These are phyloP conservation scores for Suhomyces sp. DNA, from an alignment of 805 yeast genomes.

Conservation along the genomic window DNA sequence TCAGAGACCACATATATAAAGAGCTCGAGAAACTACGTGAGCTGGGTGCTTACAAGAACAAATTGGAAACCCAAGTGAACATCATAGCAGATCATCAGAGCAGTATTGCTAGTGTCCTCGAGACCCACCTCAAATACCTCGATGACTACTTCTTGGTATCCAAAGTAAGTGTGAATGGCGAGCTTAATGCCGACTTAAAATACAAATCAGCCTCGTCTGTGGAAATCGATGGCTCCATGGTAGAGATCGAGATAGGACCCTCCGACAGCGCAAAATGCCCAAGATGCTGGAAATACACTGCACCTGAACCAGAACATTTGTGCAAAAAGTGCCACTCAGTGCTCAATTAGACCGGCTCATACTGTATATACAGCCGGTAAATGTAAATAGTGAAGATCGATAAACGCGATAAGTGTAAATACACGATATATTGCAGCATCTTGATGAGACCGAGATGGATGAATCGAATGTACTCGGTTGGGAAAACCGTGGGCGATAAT, in stretches of 20 bases:
- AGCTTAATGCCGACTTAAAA: neutral
- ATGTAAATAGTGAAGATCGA: conserved; percentile 17
- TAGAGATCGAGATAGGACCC: conserved; percentile 38
- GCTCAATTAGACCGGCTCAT: conserved; percentile 20
- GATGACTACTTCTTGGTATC: conserved; percentile 65
- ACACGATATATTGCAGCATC: neutral
- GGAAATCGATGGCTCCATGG: conserved; percentile 17
- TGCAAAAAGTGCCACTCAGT: conserved; percentile 65
- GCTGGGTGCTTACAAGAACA: conserved; percentile 50
- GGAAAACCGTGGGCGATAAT: neutral
- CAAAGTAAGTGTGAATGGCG: conserved; percentile 31
- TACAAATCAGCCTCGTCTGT: conserved; percentile 14
- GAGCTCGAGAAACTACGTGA: conserved; percentile 57
- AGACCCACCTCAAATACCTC: conserved; percentile 20
- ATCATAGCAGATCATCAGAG: conserved; percentile 17
- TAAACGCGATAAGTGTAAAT: neutral
- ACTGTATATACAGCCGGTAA: neutral
- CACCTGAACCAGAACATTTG: conserved; percentile 48
- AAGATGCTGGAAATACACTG: conserved; percentile 85
- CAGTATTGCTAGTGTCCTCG: neutral
- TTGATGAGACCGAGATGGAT: neutral
- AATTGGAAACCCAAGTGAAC: conserved; percentile 56
- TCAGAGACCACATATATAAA: conserved; percentile 50
- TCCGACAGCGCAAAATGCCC: conserved; percentile 70
- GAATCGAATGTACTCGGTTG: neutral